These are phyloP conservation scores for Pythium aristosporum DNA, from an alignment of 352 stramenopile species.

Conservation along the genomic window DNA sequence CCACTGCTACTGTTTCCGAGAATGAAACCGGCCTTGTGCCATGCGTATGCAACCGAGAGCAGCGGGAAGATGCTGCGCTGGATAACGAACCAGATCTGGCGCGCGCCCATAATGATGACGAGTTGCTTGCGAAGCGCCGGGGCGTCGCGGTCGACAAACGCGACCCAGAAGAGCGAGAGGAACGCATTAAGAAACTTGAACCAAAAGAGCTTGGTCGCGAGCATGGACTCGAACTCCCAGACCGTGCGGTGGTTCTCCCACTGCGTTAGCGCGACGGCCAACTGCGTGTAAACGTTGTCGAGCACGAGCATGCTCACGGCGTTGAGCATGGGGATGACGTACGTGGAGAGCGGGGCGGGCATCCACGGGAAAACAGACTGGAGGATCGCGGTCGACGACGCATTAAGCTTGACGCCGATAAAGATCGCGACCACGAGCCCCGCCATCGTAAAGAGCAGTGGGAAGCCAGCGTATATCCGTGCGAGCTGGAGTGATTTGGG, in stretches of 20 bases:
- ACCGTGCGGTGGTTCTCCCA: slow-evolving; percentile 83
- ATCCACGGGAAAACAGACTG: slow-evolving; percentile 38
- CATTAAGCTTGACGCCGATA: slow-evolving; percentile 46
- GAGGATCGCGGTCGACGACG: slow-evolving; percentile 29
- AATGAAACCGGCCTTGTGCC: slow-evolving; percentile 42
- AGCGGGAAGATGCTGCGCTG: slow-evolving; percentile 56
- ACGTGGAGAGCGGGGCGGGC: slow-evolving; percentile 36
- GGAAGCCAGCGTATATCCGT: slow-evolving; percentile 58
- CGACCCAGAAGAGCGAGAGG: slow-evolving; percentile 78
- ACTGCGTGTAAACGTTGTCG: slow-evolving; percentile 64
- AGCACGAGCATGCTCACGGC: slow-evolving; percentile 70
- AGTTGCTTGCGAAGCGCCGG: slow-evolving; percentile 58
- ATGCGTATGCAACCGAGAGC: slow-evolving; percentile 43
- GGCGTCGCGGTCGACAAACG: slow-evolving; percentile 62
- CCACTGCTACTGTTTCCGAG: slow-evolving; percentile 11
- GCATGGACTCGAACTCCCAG: slow-evolving; percentile 76
- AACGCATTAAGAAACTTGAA: slow-evolving; percentile 87
- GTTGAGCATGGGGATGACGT: slow-evolving; percentile 65
- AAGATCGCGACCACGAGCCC: slow-evolving; percentile 55
- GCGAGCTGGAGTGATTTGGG: slow-evolving; percentile 56
- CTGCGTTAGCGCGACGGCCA: slow-evolving; percentile 53
- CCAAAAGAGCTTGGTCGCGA: slow-evolving; percentile 74
- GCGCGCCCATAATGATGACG: slow-evolving; percentile 66
- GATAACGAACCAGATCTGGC: slow-evolving; percentile 65
- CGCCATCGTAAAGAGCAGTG: slow-evolving; percentile 55